A percentile compares a stretch with the other conserved stretches of the same genome.
Evolutionary conservation across 192 early-diverging fungal species (phyloP).

Genomic region (Ambispora gerdemannii): DNA sequence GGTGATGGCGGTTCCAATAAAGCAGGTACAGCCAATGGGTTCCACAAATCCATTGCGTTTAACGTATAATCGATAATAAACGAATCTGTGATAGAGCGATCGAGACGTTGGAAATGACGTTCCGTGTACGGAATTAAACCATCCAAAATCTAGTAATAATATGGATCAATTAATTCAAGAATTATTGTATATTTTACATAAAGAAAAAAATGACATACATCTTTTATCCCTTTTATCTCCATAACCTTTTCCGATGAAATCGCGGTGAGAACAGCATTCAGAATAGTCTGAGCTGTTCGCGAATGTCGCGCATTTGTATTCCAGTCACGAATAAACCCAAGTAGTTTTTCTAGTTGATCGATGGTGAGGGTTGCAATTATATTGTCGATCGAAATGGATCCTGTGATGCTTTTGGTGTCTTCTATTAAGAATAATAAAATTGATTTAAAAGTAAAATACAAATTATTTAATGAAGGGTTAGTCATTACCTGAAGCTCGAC

Average conservation of each 20-base stretch:
- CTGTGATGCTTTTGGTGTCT: slow-evolving; percentile 57
- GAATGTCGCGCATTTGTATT: slow-evolving; percentile 88
- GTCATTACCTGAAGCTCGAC: slow-evolving; percentile 40
- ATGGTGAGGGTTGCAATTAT: slow-evolving; percentile 60
- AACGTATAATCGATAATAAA: slow-evolving; percentile 89
- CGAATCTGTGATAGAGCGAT: slow-evolving; percentile 73
- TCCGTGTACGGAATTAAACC: slow-evolving; percentile 87
- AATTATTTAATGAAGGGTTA: too few species aligned
- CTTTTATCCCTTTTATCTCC: slow-evolving; percentile 77
- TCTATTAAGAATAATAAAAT: too few species aligned
- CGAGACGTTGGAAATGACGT: slow-evolving; percentile 81
- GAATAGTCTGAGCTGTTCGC: slow-evolving; percentile 72
- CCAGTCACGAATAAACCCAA: slow-evolving; percentile 88
- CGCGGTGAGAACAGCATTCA: slow-evolving; percentile 71
- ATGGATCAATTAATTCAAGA: slow-evolving; percentile 12
- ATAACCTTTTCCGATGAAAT: slow-evolving; percentile 67
- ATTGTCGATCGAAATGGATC: slow-evolving; percentile 63
- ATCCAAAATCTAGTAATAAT: slow-evolving; percentile 61
- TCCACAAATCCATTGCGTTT: slow-evolving; percentile 74
- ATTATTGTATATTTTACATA: slow-evolving; percentile 9
- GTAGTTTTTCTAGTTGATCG: slow-evolving; percentile 74
- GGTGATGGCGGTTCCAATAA: too few species aligned
- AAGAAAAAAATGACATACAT: slow-evolving; percentile 37
- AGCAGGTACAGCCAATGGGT: slow-evolving; percentile 29
- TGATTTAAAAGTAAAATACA: too few species aligned